Evolutionary conservation across 176 grass and related monocot genomes (phyloP), one percentile per base, ranked within the genome.

Genomic region (Bolboschoenus planiculmis): DNA sequence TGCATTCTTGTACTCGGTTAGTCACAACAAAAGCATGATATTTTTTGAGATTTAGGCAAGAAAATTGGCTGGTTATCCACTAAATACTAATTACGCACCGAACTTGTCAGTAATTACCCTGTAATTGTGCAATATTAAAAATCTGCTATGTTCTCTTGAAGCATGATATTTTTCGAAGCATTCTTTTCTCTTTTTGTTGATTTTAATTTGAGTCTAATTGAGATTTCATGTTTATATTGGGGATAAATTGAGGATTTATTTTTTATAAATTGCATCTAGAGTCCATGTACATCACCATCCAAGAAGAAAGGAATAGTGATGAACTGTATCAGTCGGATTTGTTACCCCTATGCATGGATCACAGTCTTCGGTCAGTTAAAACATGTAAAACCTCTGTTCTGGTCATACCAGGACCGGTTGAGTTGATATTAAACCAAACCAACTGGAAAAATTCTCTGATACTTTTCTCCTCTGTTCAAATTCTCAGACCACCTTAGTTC

Each of bases 21-120:
- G 44, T 76, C 44, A 76, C 72, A 76, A 51, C 72, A 48, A 76
- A 51, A 51, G 72, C 72, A 76, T 76, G 72, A 20, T 33, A 18
- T 76, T 16, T 33, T 76, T 70, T 29, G 3, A 76, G 27, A 29
- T 51, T 48, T 76, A 76, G 21, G 72, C 14, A 44, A 31, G 46
- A 4, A 76, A 33, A 30, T 5, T 76, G 4, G 29, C 13, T 51
- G 7, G 7, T n/a, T 68, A 39, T 21, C 18, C 64, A 68, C 16
- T 76, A 72, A 44, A 46, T 44, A 26, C 67, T 44, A 24, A 46
- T 72, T 11, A 39, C 4, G 10, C 39, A 72, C 39, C 8, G 4
- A 72, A 44, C 10, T 72, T 72, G 21, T 72, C 21, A 13, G 10
- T 72, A 72, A 27, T 37, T 26, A 46, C 6, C 0, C 37, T 46